A percentile compares a stretch with the other conserved stretches of the same genome.
Evolutionary conservation across 208 protist species (phyloP).

Genomic region (Leishmania tropica): DNA sequence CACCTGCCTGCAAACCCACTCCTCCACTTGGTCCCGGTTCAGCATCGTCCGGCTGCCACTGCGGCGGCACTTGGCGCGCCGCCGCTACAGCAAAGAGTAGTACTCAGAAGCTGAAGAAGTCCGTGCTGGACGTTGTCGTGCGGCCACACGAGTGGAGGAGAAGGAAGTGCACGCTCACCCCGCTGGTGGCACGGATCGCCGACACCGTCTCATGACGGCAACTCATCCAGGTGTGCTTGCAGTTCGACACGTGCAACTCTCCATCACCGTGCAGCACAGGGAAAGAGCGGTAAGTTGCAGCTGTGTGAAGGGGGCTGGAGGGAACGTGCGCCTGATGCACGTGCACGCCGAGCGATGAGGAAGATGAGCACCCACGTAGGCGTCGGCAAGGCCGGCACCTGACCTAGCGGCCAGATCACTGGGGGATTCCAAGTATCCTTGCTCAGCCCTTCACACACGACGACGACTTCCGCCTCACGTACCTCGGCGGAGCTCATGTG

Average conservation of each 20-base stretch:
- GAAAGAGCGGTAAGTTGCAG: constrained; percentile 24
- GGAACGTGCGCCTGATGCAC: constrained; percentile 21
- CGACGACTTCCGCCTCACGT: background rate
- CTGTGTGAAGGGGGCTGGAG: constrained; percentile 29
- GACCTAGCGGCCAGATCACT: constrained; percentile 1
- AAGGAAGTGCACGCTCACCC: constrained; percentile 30
- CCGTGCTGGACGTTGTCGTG: constrained; percentile 26
- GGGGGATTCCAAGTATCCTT: background rate
- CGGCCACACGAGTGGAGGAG: constrained; percentile 37
- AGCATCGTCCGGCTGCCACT: constrained; percentile 27
- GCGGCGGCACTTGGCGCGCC: constrained; percentile 14
- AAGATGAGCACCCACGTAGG: constrained; percentile 19
- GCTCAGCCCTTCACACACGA: background rate
- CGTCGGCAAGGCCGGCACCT: background rate
- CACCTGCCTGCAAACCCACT: constrained; percentile 94
- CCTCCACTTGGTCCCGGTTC: constrained; percentile 86
- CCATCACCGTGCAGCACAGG: constrained; percentile 24
- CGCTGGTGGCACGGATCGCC: constrained; percentile 6
- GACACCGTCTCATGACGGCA: constrained; percentile 9
- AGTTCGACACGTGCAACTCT: constrained; percentile 13
- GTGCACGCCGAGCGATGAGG: constrained; percentile 23
- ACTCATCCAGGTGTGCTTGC: constrained; percentile 7
- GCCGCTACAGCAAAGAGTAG: constrained; percentile 20
- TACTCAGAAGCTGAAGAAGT: constrained; percentile 41
- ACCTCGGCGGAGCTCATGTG: background rate